A percentile compares a stretch with the other conserved stretches of the same genome.
These are phyloP conservation scores for Lecanosticta acicola DNA, from an alignment of 2,329 filamentous ascomycete genomes.

Conservation along the genomic window DNA sequence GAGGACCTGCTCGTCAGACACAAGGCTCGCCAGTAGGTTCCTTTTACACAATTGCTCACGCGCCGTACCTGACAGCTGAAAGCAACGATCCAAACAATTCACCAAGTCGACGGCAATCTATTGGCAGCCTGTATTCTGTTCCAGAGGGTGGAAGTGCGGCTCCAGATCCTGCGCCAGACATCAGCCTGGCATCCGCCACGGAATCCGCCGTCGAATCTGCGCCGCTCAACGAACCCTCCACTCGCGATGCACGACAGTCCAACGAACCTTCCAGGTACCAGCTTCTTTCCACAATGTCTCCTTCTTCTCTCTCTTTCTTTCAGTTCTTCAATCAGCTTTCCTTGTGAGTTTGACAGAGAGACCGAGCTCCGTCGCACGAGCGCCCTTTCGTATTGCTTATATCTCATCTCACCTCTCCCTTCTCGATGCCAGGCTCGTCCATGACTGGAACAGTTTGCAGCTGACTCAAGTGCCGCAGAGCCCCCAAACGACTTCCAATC, in stretches of 20 bases:
- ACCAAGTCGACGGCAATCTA: conserved; percentile 19
- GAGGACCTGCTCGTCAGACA: conserved; percentile 43
- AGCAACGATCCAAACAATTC: conserved; percentile 22
- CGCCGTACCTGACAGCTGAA: neutral
- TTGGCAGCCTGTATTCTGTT: conserved; percentile 20
- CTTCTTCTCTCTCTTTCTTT: conserved; percentile 7
- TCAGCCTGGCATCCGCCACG: no score
- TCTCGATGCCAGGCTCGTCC: no score
- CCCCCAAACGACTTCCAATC: conserved; percentile 14
- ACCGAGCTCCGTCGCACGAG: no score
- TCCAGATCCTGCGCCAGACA: conserved; percentile 2
- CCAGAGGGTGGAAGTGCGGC: conserved; percentile 6
- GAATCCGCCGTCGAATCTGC: neutral
- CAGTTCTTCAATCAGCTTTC: conserved; percentile 11
- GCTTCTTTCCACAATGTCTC: conserved; percentile 14
- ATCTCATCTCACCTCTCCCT: no score
- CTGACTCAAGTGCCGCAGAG: conserved; percentile 9
- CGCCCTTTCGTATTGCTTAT: no score
- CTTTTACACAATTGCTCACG: neutral
- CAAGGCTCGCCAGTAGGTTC: conserved; percentile 42
- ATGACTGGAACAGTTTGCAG: no score
- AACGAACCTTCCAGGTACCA: conserved; percentile 19
- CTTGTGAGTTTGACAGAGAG: conserved; percentile 13
- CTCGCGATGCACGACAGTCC: conserved; percentile 7
- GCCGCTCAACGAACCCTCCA: no score